Base-by-base conservation (phyloP, 164 flowering plant genomes). In the Vitis vinifera region DNA sequence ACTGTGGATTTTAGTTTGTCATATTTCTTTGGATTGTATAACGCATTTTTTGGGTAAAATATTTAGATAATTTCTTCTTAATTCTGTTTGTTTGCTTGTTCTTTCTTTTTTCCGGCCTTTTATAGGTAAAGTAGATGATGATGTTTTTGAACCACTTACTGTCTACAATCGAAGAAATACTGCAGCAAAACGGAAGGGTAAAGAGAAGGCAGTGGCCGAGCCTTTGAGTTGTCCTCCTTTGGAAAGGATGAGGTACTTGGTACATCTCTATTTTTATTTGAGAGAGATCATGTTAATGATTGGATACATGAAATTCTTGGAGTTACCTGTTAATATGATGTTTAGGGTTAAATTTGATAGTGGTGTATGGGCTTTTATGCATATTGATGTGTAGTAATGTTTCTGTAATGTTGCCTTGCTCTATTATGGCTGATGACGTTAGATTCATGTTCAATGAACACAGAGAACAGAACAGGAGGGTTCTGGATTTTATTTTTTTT, bases 151-250 rank as follows among this genome's bases (percentile, higher is more conserved):
- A 69, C 57, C 71, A 11, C 15, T 48, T 60, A 66, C 82, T 29
- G 77, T 78, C 50, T 79, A 79, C 66, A 69, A 27, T 55, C 72
- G 80, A 37, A 75, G 78, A 55, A 59, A 27, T 4, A 50, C 73
- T 67, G 69, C 76, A 23, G 75, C 63, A 31, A 73, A 69, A 71
- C 67, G 78, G 13, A 82, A 76, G 74, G 52, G 66, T 27, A 79
- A 72, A 73, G 82, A 73, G 29, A 81, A 82, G 67, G 76, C 63
- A 59, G 56, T 71, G 50, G 59, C 50, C 31, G 67, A 2, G 17
- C 77, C 84, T 10, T 50, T 53, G 15, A 66, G 65, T 69, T 75
- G 76, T 59, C 68, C 75, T 68, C 76, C 77, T 63, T 73, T 51
- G 8, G 15, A 55, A 52, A 74, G 69, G 51, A 52, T 60, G 57